These are phyloP conservation scores for Astragalus glycyphyllos DNA, from an alignment of 306 rosid species.

Conservation along the genomic window DNA sequence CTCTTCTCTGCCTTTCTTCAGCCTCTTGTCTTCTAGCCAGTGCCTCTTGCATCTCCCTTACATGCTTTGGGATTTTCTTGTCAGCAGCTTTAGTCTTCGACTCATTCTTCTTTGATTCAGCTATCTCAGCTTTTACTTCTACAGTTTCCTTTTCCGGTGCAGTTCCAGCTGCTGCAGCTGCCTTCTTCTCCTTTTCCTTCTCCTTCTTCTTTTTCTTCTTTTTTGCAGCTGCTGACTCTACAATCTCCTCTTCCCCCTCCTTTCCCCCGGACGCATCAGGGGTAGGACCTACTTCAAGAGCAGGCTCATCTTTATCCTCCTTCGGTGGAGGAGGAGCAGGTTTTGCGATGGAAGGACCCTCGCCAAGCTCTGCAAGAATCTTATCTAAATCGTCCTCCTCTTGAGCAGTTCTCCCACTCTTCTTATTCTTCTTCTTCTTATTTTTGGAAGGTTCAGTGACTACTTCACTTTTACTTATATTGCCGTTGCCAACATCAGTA, in stretches of 20 bases:
- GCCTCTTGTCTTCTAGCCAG: conserved; percentile 85
- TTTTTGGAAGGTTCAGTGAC: conserved; percentile 69
- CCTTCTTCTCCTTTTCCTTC: conserved; percentile 79
- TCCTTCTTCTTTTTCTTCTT: conserved; percentile 96
- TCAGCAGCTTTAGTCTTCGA: conserved; percentile 74
- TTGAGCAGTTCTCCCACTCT: conserved; percentile 89
- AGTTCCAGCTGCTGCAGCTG: conserved; percentile 55
- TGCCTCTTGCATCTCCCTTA: conserved; percentile 98
- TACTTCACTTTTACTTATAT: conserved; percentile 58
- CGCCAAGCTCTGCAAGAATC: conserved; percentile 96
- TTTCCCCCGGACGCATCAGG: conserved; percentile 61
- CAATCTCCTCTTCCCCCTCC: conserved; percentile 79
- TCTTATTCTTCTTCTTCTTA: conserved; percentile 96
- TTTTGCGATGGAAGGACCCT: conserved; percentile 52
- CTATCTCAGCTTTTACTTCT: conserved; percentile 53
- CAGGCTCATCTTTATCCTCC: conserved; percentile 64
- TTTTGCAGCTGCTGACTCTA: conserved; percentile 93
- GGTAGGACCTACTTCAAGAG: conserved; percentile 54
- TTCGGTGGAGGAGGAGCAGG: conserved; percentile 49
- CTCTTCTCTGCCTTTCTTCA: conserved; percentile 79
- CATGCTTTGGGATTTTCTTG: conserved; percentile 97
- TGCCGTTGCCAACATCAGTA: conserved; percentile 44
- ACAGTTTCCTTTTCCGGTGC: conserved; percentile 50
- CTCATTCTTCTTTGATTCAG: conserved; percentile 73
- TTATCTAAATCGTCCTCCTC: conserved; percentile 98